Conservation (phyloP, 257 asterid genomes). For the Penstemon newberryi region DNA sequence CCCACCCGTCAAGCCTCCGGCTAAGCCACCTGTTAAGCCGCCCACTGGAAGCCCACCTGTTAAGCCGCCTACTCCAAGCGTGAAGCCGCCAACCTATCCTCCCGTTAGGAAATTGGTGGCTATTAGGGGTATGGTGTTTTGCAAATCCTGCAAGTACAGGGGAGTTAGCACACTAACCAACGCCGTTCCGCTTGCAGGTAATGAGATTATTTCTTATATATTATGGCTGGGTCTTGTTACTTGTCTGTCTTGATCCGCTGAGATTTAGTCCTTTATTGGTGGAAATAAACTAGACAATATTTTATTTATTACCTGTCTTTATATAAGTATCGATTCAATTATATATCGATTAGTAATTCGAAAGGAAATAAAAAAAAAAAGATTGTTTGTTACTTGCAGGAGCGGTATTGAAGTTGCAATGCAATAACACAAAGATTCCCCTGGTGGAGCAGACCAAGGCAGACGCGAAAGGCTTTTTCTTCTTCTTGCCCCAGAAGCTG, state of each 20-base stretch:
- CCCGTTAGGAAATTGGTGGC: slow-evolving; percentile 32
- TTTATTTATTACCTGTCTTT: too few relatives aligned
- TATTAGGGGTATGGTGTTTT: slow-evolving; percentile 49
- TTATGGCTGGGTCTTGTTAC: too few relatives aligned
- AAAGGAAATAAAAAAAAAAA: background rate
- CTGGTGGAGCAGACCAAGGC: slow-evolving; percentile 29
- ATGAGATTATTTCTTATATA: too few relatives aligned
- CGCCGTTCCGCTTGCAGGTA: slow-evolving; percentile 39
- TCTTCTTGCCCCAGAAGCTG: slow-evolving; percentile 29
- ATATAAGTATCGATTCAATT: background rate
- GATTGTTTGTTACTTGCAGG: slow-evolving; percentile 23
- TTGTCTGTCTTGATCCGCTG: too few relatives aligned
- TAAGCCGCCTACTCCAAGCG: slow-evolving; percentile 28
- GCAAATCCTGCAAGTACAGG: slow-evolving; percentile 42
- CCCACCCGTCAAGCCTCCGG: slow-evolving; percentile 6
- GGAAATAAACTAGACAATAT: too few relatives aligned
- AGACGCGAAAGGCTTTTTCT: slow-evolving; percentile 46
- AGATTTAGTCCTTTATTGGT: too few relatives aligned
- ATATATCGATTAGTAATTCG: background rate
- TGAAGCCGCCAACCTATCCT: slow-evolving; percentile 24
- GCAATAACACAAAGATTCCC: slow-evolving; percentile 32
- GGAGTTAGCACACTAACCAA: slow-evolving; percentile 29
- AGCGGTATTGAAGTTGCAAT: slow-evolving; percentile 38
- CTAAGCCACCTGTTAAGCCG: background rate
- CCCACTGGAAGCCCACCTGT: background rate